A percentile compares a stretch with the other conserved stretches of the same genome.
These are phyloP conservation scores for Blastobotrys apis DNA, from an alignment of 1,139 yeast genomes.

Conservation along the genomic window DNA sequence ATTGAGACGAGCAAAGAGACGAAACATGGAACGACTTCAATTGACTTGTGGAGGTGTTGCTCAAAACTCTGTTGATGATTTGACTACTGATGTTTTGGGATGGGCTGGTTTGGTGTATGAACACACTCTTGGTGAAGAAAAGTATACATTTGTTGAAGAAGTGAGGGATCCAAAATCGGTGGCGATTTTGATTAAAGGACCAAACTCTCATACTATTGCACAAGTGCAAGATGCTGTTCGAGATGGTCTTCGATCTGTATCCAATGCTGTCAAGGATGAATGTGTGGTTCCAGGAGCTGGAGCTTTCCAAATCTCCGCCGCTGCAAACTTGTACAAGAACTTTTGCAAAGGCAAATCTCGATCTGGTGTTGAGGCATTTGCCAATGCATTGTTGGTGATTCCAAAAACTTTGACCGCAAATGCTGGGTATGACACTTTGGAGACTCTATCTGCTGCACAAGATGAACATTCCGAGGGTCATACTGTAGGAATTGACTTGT, in stretches of 20 bases:
- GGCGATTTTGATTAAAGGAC: slow-evolving; percentile 88
- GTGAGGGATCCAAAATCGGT: slow-evolving; percentile 89
- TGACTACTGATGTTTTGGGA: slow-evolving; percentile 80
- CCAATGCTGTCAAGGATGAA: slow-evolving; percentile 83
- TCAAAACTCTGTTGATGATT: slow-evolving; percentile 93
- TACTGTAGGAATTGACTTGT: slow-evolving; percentile 84
- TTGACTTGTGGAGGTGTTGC: slow-evolving; percentile 97
- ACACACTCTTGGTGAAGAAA: slow-evolving; percentile 93
- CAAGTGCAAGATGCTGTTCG: slow-evolving; percentile 97
- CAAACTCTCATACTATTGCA: slow-evolving; percentile 79
- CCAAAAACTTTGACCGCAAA: slow-evolving; percentile 92
- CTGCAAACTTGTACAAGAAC: slow-evolving; percentile 51
- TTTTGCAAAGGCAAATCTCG: slow-evolving; percentile 80
- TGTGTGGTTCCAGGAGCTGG: slow-evolving; percentile 96
- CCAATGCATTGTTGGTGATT: slow-evolving; percentile 82
- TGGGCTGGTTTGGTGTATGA: slow-evolving; percentile 89
- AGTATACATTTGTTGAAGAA: slow-evolving; percentile 92
- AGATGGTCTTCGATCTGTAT: slow-evolving; percentile 93
- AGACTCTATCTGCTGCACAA: slow-evolving; percentile 82
- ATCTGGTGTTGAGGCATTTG: slow-evolving; percentile 88
- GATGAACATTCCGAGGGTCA: slow-evolving; percentile 83
- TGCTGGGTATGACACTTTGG: slow-evolving; percentile 91
- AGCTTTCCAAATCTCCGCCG: slow-evolving; percentile 82
- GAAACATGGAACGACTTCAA: slow-evolving; percentile 98
- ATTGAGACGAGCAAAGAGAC: slow-evolving; percentile 94